phyloP scores from a whole-genome alignment of 2,329 filamentous ascomycete species.

The Coniochaeta sp. region DNA sequence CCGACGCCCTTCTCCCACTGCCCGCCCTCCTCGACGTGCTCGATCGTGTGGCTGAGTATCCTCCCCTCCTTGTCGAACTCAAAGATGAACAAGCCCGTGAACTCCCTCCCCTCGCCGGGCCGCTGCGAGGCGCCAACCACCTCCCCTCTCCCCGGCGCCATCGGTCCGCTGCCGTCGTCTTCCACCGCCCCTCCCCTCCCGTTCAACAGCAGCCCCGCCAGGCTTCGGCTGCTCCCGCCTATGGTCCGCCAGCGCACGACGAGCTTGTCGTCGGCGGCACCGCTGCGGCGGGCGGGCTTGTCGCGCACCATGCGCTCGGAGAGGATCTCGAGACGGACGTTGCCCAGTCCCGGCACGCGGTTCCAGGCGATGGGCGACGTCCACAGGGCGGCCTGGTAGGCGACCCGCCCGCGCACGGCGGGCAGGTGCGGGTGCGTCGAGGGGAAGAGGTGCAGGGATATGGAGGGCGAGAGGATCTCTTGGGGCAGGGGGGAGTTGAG shows the following conservation, averaged over 20 bases:
- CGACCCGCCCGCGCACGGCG: slow-evolving; percentile 81
- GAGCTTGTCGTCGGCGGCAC: slow-evolving; percentile 66
- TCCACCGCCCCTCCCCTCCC: slow-evolving; percentile 24
- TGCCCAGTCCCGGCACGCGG: slow-evolving; percentile 80
- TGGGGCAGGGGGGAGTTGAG: slow-evolving; percentile 62
- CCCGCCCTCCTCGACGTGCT: slow-evolving; percentile 78
- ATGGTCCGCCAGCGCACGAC: slow-evolving; percentile 83
- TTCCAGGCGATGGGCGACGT: slow-evolving; percentile 96
- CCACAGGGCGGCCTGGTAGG: slow-evolving; percentile 91
- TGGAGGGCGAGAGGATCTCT: slow-evolving; percentile 69
- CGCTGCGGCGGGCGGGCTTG: slow-evolving; percentile 32
- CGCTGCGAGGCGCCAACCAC: not conserved
- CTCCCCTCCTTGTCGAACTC: slow-evolving; percentile 86
- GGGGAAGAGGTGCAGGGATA: slow-evolving; percentile 63
- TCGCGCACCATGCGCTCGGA: slow-evolving; percentile 81
- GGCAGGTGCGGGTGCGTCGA: slow-evolving; percentile 83
- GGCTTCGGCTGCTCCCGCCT: slow-evolving; percentile 37
- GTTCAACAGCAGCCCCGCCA: slow-evolving; percentile 16
- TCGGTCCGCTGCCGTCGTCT: slow-evolving; percentile 32
- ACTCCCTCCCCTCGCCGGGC: slow-evolving; percentile 63
- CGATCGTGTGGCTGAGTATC: slow-evolving; percentile 83
- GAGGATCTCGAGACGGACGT: slow-evolving; percentile 79
- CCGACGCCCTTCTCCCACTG: slow-evolving; percentile 77
- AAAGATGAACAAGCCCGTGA: slow-evolving; percentile 89
- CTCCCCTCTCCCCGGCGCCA: not conserved